Conservation (phyloP, 176 grass and related monocot species). For the Avena sativa region DNA sequence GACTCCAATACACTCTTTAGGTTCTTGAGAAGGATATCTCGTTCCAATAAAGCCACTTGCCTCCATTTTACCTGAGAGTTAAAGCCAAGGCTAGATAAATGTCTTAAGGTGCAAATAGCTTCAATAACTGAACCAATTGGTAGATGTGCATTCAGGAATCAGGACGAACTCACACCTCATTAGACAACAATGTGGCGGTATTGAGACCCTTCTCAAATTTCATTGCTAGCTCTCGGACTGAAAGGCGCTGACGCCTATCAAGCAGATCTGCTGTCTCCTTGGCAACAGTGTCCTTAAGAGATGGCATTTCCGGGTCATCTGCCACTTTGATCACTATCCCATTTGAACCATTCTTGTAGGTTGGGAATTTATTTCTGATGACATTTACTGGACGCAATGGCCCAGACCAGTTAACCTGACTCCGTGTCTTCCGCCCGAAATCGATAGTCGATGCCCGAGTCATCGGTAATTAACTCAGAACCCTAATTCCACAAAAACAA, state of each 20-base stretch:
- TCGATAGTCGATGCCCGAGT: constrained; percentile 53
- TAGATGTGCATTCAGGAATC: background rate
- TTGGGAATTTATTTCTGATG: constrained; percentile 63
- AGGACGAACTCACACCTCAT: constrained; percentile 57
- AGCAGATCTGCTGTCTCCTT: constrained; percentile 70
- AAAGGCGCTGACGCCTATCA: constrained; percentile 59
- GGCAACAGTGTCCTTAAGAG: constrained; percentile 65
- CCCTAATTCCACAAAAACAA: background rate
- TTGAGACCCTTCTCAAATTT: constrained; percentile 91
- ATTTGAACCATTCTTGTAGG: constrained; percentile 58
- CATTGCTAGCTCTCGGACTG: constrained; percentile 74
- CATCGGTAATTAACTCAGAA: constrained; percentile 33
- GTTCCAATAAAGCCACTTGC: constrained; percentile 69
- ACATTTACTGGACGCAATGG: constrained; percentile 57
- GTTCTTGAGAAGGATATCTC: constrained; percentile 78
- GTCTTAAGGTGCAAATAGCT: background rate
- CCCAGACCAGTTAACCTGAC: constrained; percentile 45
- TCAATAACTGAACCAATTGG: constrained; percentile 13
- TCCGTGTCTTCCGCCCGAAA: constrained; percentile 45
- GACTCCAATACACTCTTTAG: constrained; percentile 70
- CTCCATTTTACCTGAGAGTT: constrained; percentile 67
- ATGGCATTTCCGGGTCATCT: constrained; percentile 44
- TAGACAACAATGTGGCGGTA: constrained; percentile 72
- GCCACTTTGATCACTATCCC: constrained; percentile 65
- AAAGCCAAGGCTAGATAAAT: constrained; percentile 25